Evolutionary conservation across 306 rosid species (phyloP).

Genomic region (Prunus campanulata): DNA sequence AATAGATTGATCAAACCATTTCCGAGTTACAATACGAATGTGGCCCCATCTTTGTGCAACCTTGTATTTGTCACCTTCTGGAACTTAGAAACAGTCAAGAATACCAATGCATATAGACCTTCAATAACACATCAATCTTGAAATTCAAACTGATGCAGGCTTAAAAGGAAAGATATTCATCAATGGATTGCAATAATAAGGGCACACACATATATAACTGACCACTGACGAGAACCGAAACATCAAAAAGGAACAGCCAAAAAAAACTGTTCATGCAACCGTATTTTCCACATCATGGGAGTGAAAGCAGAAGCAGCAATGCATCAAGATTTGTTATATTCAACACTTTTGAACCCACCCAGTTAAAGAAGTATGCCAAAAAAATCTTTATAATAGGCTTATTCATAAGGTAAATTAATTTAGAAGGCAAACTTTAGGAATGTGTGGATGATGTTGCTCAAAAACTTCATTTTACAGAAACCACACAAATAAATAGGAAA

Average conservation of each 20-base stretch:
- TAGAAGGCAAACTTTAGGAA: background rate
- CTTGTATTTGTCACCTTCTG: conserved; percentile 93
- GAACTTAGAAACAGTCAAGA: conserved; percentile 80
- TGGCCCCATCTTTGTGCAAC: conserved; percentile 86
- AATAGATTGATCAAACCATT: conserved; percentile 90
- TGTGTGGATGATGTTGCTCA: background rate
- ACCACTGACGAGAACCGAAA: background rate
- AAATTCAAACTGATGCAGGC: background rate
- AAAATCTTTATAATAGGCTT: background rate
- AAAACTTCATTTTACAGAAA: background rate
- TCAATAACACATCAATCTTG: background rate
- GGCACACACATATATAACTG: background rate
- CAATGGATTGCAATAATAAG: conserved; percentile 4
- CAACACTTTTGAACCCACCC: background rate
- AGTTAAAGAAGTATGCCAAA: background rate
- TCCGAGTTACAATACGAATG: conserved; percentile 66
- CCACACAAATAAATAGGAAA: background rate
- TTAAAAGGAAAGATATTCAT: background rate
- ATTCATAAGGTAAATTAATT: background rate
- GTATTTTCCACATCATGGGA: background rate
- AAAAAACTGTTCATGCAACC: background rate
- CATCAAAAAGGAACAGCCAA: background rate
- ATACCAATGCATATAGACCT: conserved; percentile 32
- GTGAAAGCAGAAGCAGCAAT: background rate
- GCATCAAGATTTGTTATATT: background rate